Percentiles rank a stretch among this genome's conserved stretches.
These are phyloP conservation scores for Leishmania lainsoni DNA, from an alignment of 208 protist genomes.

Conservation along the genomic window DNA sequence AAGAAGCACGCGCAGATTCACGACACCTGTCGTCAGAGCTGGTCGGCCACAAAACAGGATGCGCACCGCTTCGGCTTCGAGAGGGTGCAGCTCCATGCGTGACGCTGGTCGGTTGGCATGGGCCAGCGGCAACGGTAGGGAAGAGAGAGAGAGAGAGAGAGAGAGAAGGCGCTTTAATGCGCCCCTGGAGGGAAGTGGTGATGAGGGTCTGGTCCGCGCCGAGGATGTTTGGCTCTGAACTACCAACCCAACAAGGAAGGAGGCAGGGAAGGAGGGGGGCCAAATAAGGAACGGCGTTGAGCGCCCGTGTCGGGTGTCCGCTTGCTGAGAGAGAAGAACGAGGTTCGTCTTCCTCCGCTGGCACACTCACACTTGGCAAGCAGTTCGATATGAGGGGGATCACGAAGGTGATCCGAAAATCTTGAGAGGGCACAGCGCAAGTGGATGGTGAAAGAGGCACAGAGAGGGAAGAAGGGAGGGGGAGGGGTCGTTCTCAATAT, in stretches of 20 bases:
- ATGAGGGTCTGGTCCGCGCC: neutral
- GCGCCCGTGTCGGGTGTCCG: neutral
- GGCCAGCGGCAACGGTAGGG: neutral
- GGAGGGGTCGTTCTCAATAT: too few relatives aligned
- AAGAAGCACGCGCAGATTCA: conserved; percentile 64
- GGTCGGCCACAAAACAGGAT: conserved; percentile 60
- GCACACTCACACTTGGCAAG: neutral
- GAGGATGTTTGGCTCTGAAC: neutral
- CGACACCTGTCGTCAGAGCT: conserved; percentile 59
- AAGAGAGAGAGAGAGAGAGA: neutral
- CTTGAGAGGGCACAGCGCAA: neutral
- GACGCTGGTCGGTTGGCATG: neutral
- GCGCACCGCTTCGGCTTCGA: neutral
- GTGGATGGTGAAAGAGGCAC: conserved; percentile 2
- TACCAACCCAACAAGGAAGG: neutral
- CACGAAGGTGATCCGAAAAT: neutral
- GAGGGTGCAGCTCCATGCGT: conserved; percentile 7
- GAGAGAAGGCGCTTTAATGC: neutral
- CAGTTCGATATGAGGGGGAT: neutral
- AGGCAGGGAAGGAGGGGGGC: neutral
- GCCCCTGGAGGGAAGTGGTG: neutral
- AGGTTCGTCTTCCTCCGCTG: neutral
- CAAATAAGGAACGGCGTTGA: neutral
- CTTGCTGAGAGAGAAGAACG: neutral
- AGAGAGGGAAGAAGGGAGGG: neutral